These are phyloP conservation scores for Lentinula sp. DNA, from an alignment of 768 basidiomycete species.

Conservation along the genomic window DNA sequence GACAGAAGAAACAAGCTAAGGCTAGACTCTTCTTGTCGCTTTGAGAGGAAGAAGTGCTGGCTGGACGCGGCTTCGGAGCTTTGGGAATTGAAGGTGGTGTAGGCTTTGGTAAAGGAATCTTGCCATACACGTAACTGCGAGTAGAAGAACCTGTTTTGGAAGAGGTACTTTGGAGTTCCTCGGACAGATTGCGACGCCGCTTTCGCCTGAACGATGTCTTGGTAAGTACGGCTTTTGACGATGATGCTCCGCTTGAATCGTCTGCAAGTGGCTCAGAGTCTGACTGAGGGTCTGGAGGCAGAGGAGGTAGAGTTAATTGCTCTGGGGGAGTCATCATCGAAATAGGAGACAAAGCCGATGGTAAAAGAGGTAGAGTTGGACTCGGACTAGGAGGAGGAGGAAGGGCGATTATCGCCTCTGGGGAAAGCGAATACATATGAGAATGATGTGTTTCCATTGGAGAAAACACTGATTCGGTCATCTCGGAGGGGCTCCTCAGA, in stretches of 20 bases:
- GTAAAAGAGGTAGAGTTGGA: not conserved
- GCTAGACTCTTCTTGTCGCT: conserved; percentile 28
- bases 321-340: not conserved
- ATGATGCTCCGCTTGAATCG: not conserved
- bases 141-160: not conserved
- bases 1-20: conserved; percentile 32
- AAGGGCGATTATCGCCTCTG: not conserved
- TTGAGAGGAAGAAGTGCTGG: conserved; percentile 1
- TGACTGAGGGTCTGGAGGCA: not conserved
- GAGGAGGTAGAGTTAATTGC: not conserved
- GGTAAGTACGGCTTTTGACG: not conserved
- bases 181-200: conserved; percentile 3
- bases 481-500: not conserved
- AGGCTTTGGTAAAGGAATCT: conserved; percentile 5
- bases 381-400: not conserved
- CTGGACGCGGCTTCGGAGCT: not conserved
- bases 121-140: conserved; percentile 8
- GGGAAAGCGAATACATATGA: conserved; percentile 4
- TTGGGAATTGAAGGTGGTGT: not conserved
- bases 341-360: not conserved
- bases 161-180: not conserved
- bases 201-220: not conserved
- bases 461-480: not conserved
- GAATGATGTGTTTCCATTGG: not conserved
- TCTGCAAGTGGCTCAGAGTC: conserved; percentile 4